These are phyloP conservation scores for Phaeodactylum tricornutum DNA, from an alignment of 108 stramenopile genomes.

Conservation along the genomic window DNA sequence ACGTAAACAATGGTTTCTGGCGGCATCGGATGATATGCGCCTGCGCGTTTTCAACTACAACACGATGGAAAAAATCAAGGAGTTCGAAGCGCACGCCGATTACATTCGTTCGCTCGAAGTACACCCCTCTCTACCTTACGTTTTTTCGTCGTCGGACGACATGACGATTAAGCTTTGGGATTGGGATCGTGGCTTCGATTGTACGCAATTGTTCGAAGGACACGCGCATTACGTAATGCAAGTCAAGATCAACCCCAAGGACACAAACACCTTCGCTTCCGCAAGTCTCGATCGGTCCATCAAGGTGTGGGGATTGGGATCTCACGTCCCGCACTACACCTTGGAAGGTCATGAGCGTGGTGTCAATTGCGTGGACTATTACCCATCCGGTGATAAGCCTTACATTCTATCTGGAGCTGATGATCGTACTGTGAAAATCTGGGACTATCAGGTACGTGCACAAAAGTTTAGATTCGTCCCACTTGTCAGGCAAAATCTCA, in stretches of 20 bases:
- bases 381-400: slow-evolving; percentile 97
- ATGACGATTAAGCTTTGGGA: slow-evolving; percentile 99
- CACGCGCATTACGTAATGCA: slow-evolving; percentile 99
- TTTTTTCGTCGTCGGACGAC: slow-evolving; percentile 88
- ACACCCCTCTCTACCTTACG: slow-evolving; percentile 92
- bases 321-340: slow-evolving; percentile 89
- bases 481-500: background rate
- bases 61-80: slow-evolving; percentile 98
- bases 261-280: slow-evolving; percentile 97
- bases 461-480: no score
- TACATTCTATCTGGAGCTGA: slow-evolving; percentile 97
- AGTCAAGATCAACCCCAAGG: slow-evolving; percentile 98
- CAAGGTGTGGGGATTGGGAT: slow-evolving; percentile 96
- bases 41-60: slow-evolving; percentile 97
- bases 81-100: slow-evolving; percentile 97
- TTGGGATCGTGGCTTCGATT: slow-evolving; percentile 94
- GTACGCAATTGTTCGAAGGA: slow-evolving; percentile 93
- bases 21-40: slow-evolving; percentile 89
- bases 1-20: slow-evolving; percentile 95
- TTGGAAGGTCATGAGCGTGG: slow-evolving; percentile 98
- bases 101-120: slow-evolving; percentile 97
- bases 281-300: slow-evolving; percentile 94
- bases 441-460: slow-evolving; percentile 74
- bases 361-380: slow-evolving; percentile 98
- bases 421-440: slow-evolving; percentile 96